Percentiles rank a stretch among this genome's conserved stretches.
Conservation (phyloP, 108 stramenopile genomes). For the Stephanodiscus minutulus region DNA sequence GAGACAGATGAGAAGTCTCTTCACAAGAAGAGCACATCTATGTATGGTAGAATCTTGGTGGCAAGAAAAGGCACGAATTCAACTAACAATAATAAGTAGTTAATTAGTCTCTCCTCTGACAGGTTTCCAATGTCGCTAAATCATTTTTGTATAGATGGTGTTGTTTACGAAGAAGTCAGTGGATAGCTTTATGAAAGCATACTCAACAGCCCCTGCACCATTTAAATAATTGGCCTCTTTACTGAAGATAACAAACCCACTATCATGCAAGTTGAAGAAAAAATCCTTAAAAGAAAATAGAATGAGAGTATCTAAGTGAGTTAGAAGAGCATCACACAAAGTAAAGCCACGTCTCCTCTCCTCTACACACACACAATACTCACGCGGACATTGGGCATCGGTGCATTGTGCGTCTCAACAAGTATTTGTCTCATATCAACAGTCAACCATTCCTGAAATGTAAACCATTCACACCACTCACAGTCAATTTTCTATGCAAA, state of each 20-base stretch:
- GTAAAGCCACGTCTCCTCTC: too few relatives aligned
- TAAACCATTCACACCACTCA: constrained; percentile 54
- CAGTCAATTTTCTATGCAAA: constrained; percentile 33
- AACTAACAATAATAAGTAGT: too few relatives aligned
- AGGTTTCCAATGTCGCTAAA: too few relatives aligned
- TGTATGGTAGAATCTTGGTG: too few relatives aligned
- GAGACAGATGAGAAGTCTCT: too few relatives aligned
- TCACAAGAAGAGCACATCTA: too few relatives aligned
- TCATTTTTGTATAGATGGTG: constrained; percentile 32
- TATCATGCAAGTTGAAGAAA: constrained; percentile 49
- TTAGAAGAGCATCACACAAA: too few relatives aligned
- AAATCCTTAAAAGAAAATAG: constrained; percentile 25
- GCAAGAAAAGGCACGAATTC: too few relatives aligned
- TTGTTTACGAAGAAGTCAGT: constrained; percentile 38
- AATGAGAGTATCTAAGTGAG: too few relatives aligned
- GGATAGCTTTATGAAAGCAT: constrained; percentile 47
- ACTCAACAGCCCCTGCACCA: constrained; percentile 54
- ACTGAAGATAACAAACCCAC: constrained; percentile 44
- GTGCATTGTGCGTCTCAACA: constrained; percentile 46
- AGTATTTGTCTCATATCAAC: constrained; percentile 47
- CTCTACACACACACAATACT: neutral
- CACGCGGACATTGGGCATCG: constrained; percentile 38
- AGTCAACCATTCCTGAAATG: constrained; percentile 34
- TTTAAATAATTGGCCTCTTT: constrained; percentile 56
- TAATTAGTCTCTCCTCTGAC: too few relatives aligned